phyloP scores from a whole-genome alignment of 2,329 filamentous ascomycete genomes.

The Capronia americana region DNA sequence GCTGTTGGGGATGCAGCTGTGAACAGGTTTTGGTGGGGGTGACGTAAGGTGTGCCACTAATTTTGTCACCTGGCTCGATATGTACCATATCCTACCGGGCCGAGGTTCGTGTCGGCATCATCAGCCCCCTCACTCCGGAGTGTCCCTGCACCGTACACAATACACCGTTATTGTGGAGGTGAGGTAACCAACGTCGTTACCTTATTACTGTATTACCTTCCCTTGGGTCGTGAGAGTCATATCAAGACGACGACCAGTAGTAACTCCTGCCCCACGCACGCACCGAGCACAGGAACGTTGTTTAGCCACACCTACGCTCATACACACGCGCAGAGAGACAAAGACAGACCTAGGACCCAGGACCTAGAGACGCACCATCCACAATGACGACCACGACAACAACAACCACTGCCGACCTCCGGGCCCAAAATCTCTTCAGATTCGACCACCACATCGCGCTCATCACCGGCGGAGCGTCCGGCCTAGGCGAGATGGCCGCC shows the following conservation, averaged over 20 bases:
- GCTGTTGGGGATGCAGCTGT: no score
- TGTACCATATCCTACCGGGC: no score
- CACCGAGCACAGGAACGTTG: not conserved
- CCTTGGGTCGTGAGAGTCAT: not conserved
- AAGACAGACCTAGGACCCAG: no score
- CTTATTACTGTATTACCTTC: not conserved
- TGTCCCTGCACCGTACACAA: not conserved
- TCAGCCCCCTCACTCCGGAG: not conserved
- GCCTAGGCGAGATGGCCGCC: constrained; percentile 58
- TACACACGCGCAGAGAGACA: not conserved
- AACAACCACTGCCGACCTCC: constrained; percentile 32
- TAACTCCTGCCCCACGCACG: not conserved
- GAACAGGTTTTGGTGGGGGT: no score
- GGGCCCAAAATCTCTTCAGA: constrained; percentile 40
- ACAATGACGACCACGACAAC: not conserved
- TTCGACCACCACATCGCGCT: constrained; percentile 42
- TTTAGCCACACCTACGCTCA: not conserved
- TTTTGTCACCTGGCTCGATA: no score
- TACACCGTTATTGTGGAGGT: not conserved
- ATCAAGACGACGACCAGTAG: not conserved
- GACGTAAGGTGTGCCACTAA: no score
- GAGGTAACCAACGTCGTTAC: not conserved
- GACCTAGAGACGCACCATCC: not conserved
- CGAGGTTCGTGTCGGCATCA: not conserved
- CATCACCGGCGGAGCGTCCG: constrained; percentile 43